Conservation (phyloP, 176 grass and related monocot genomes). For the Oryza glumipatula region DNA sequence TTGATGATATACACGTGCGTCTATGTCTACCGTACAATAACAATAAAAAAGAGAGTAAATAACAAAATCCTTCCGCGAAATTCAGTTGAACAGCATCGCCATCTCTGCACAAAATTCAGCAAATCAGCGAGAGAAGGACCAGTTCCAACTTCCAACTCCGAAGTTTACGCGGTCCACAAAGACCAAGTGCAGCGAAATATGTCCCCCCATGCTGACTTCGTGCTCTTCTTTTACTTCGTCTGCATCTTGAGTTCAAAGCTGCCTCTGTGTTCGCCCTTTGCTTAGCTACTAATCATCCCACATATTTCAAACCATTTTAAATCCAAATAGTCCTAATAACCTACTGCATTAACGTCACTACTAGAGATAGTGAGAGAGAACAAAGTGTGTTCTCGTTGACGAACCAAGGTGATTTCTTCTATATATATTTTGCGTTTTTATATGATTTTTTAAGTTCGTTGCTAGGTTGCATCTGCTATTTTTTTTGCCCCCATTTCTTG, state of each 20-base stretch:
- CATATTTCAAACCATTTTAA: slow-evolving; percentile 3
- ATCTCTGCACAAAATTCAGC: background rate
- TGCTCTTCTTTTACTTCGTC: background rate
- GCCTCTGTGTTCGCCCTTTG: background rate
- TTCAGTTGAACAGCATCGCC: background rate
- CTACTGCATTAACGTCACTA: background rate
- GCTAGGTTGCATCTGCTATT: background rate
- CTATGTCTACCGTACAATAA: too few relatives aligned
- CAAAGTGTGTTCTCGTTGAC: slow-evolving; percentile 22
- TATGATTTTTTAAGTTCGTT: slow-evolving; percentile 4
- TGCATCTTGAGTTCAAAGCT: background rate
- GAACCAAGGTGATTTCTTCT: slow-evolving; percentile 31
- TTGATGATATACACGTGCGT: too few relatives aligned
- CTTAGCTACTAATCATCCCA: slow-evolving; percentile 33
- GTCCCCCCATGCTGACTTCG: background rate
- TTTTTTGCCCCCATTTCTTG: background rate
- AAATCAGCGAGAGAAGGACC: background rate
- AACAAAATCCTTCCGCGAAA: background rate
- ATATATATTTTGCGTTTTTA: background rate
- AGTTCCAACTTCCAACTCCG: background rate
- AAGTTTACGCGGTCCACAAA: background rate
- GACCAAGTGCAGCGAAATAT: background rate
- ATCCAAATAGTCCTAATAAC: background rate
- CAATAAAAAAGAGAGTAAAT: too few relatives aligned
- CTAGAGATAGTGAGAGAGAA: background rate